Base-by-base conservation (phyloP, 257 asterid genomes). In the Pogostemon cablin region DNA sequence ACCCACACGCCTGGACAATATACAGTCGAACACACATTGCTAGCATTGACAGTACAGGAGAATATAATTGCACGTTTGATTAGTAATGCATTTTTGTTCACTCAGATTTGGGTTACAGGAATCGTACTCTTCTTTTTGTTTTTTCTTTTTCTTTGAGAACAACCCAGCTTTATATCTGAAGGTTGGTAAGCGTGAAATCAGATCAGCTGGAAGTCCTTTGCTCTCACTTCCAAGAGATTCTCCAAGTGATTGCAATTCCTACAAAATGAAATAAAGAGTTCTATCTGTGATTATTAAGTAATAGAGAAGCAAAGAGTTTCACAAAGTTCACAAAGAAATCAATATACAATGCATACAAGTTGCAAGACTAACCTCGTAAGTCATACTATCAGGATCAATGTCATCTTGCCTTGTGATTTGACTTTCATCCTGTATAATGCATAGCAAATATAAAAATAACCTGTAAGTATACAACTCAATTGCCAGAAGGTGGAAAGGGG, bases 221-320 rank as follows among this genome's bases (percentile, higher is more conserved):
- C 80, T 84, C 81, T 86, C 89, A 20, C 75, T 82, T 71, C 97
- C 97, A 67, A 87, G 79, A 54, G 90, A 80, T 53, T 90, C 97
- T 67, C 96, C 97, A 43, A 91, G 87, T 32, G 78, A 73, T 77
- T 85, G 97, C 83, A 89, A 78, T 77, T 93, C 96, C 99, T 93
- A 59, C 60, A 49, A 66, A 66, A 59, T 62, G 37, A 58, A 75
- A 35, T 55, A 63, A 55, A 4, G 9, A 34, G 10, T n/a, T 17
- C 7, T 38, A 55, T 41, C 32, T 38, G 39, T 44, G 59, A 58
- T 48, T 65, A 59, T 12, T 34, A 9, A 11, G 9, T 7, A 54
- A 50, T 10, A 46, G 35, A 53, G 50, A 56, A 72, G 73, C 35
- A 52, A 62, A 37, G n/a, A 67, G 9, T 46, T 77, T 25, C 32